Percentiles rank a stretch among this genome's conserved stretches.
phyloP scores from a whole-genome alignment of 108 stramenopile genomes.

The Skeletonema costatum region DNA sequence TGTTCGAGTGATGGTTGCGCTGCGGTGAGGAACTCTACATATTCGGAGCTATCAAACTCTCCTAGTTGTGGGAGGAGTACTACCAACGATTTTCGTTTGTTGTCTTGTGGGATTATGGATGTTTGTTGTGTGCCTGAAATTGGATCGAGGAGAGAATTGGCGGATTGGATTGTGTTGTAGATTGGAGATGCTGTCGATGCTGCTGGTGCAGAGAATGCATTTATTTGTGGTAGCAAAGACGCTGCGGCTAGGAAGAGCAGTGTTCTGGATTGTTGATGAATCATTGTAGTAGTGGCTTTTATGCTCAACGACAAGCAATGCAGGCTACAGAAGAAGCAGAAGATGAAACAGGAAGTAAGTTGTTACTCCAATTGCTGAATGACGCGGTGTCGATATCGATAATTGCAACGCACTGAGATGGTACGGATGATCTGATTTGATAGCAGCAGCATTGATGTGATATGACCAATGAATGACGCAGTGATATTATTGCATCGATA shows the following conservation, averaged over 20 bases:
- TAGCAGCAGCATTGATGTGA: no score
- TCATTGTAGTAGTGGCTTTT: background rate
- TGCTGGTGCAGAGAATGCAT: background rate
- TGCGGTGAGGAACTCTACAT: constrained; percentile 39
- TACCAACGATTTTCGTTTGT: constrained; percentile 45
- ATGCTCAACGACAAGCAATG: no score
- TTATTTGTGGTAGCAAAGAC: background rate
- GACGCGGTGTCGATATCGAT: no score
- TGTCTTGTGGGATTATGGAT: constrained; percentile 1
- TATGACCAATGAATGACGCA: no score
- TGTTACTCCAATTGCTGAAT: no score
- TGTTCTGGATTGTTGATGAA: background rate
- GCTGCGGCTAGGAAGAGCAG: background rate
- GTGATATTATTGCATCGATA: no score
- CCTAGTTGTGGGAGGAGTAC: constrained; percentile 65
- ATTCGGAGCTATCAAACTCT: constrained; percentile 65
- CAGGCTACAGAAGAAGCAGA: no score
- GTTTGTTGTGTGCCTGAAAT: constrained; percentile 12
- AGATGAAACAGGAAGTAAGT: no score
- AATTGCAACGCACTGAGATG: no score
- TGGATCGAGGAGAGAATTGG: constrained; percentile 19
- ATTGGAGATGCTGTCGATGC: constrained; percentile 1
- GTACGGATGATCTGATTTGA: no score
- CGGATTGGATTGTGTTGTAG: constrained; percentile 25
- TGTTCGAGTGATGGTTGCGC: constrained; percentile 36